Conservation (phyloP, 805 yeast genomes). For the Hanseniaspora mollemarum region DNA sequence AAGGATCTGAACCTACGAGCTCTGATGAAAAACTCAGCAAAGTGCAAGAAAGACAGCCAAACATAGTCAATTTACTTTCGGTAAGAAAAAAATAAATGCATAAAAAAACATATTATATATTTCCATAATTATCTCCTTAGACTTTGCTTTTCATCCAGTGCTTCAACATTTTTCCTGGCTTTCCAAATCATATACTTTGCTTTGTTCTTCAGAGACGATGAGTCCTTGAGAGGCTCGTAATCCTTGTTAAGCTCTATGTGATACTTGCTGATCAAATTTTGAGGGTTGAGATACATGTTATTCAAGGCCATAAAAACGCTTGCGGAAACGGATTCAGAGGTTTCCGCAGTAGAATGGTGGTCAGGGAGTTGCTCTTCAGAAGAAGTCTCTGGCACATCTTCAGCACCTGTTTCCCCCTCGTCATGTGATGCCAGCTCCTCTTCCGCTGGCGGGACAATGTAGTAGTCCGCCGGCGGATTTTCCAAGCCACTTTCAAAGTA, state of each 20-base stretch:
- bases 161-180: constrained; percentile 49
- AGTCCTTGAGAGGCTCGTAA: constrained; percentile 18
- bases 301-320: constrained; percentile 25
- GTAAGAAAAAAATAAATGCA: constrained; percentile 18
- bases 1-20: not conserved
- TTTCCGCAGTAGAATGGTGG: too few relatives aligned
- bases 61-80: constrained; percentile 17
- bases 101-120: not conserved
- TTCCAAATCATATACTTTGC: constrained; percentile 40
- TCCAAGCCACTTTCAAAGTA: constrained; percentile 57
- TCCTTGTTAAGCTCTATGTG: constrained; percentile 22
- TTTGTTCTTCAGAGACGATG: constrained; percentile 24
- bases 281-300: constrained; percentile 26
- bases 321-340: not conserved
- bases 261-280: constrained; percentile 25
- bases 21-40: not conserved
- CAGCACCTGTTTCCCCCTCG: not conserved
- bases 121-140: constrained; percentile 2
- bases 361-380: not conserved
- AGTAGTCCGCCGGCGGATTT: constrained; percentile 36
- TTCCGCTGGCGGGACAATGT: constrained; percentile 19
- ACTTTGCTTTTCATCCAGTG: constrained; percentile 8
- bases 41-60: not conserved
- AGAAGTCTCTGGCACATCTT: not conserved
- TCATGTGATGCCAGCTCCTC: not conserved